phyloP scores from a whole-genome alignment of 805 yeast genomes.

The Wickerhamomyces queroliae region DNA sequence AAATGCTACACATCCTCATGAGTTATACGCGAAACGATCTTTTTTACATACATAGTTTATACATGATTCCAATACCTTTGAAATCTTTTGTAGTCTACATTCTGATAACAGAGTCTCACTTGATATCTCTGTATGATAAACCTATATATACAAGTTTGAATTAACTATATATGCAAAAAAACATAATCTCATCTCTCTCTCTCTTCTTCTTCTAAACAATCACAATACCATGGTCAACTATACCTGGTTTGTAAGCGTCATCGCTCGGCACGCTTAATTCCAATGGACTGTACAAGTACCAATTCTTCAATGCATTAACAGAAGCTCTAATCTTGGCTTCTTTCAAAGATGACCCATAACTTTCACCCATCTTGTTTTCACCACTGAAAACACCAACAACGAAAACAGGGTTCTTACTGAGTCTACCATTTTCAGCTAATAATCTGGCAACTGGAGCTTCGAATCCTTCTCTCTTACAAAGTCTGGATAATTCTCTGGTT shows the following conservation, averaged over 20 bases:
- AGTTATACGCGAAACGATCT: no score
- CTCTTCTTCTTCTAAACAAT: conserved; percentile 25
- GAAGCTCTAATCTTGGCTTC: conserved; percentile 94
- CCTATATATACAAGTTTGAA: conserved; percentile 1
- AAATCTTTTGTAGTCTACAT: no score
- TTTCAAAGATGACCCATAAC: conserved; percentile 81
- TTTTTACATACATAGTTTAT: no score
- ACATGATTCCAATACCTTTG: no score
- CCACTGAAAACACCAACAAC: conserved; percentile 92
- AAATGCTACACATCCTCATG: neutral
- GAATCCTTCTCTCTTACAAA: conserved; percentile 72
- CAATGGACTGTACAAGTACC: conserved; percentile 87
- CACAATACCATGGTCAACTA: conserved; percentile 39
- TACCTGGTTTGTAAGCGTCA: conserved; percentile 28
- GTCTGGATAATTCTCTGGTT: conserved; percentile 70
- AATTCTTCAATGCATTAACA: conserved; percentile 83
- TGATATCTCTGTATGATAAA: neutral
- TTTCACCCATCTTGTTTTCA: conserved; percentile 80
- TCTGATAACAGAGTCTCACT: no score
- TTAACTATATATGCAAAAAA: neutral
- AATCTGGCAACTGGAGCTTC: conserved; percentile 74
- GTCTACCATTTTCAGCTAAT: conserved; percentile 90
- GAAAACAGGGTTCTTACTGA: conserved; percentile 74
- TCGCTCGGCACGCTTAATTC: conserved; percentile 61
- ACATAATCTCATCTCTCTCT: neutral